Percentiles rank a stretch among this genome's conserved stretches.
Evolutionary conservation across 441 rosid genomes (phyloP).

Genomic region (Manihot esculenta): DNA sequence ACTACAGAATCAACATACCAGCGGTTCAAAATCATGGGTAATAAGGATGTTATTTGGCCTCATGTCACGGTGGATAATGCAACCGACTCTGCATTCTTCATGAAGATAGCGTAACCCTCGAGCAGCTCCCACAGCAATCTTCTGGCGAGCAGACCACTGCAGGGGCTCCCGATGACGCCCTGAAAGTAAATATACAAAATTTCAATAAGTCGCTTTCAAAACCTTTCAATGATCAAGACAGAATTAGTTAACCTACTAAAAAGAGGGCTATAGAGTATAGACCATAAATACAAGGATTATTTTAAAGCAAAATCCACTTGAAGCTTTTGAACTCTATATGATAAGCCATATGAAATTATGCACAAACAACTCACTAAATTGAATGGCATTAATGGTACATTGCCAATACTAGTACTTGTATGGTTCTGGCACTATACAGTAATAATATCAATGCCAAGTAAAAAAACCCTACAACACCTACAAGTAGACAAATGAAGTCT

Average conservation of each 20-base stretch:
- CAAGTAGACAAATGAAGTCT: background rate
- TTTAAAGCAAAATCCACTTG: background rate
- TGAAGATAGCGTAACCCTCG: slow-evolving; percentile 98
- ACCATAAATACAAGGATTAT: background rate
- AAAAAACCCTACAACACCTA: background rate
- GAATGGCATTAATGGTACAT: background rate
- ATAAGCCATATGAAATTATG: background rate
- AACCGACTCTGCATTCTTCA: slow-evolving; percentile 99
- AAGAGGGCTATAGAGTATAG: background rate
- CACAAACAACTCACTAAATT: background rate
- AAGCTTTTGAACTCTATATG: background rate
- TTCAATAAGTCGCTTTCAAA: background rate
- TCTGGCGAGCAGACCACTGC: slow-evolving; percentile 92
- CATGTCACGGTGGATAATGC: slow-evolving; percentile 98
- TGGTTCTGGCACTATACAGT: background rate
- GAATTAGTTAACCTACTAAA: background rate
- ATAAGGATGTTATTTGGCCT: slow-evolving; percentile 97
- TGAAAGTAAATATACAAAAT: slow-evolving; percentile 28
- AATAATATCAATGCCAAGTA: background rate
- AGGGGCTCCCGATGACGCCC: slow-evolving; percentile 62
- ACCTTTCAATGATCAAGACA: background rate
- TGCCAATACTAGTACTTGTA: background rate
- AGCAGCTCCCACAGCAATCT: slow-evolving; percentile 98
- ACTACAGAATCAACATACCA: slow-evolving; percentile 47
- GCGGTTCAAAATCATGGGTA: slow-evolving; percentile 96